phyloP scores from a whole-genome alignment of 768 basidiomycete species.

The Ramaria sp. region DNA sequence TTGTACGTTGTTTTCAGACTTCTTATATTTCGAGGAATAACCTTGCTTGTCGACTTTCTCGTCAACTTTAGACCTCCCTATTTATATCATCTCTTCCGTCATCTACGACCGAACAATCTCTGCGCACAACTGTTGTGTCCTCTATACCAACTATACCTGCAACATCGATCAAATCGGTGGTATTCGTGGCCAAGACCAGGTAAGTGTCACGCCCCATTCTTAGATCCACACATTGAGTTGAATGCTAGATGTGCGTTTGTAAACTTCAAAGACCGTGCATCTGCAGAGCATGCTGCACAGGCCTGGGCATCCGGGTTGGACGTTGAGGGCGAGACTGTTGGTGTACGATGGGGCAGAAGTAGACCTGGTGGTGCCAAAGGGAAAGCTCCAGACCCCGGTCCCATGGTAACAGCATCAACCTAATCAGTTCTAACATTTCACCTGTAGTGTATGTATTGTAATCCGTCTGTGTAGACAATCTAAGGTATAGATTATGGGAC shows the following conservation, averaged over 20 bases:
- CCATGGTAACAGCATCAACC: constrained; percentile 9
- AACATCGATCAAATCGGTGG: constrained; percentile 67
- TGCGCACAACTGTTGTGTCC: constrained; percentile 62
- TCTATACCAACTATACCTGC: constrained; percentile 57
- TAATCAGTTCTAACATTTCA: not conserved
- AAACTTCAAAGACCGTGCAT: constrained; percentile 74
- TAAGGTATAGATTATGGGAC: too few species aligned
- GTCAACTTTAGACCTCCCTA: constrained; percentile 59
- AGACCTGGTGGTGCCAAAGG: constrained; percentile 26
- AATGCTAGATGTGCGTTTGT: constrained; percentile 84
- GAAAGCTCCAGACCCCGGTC: constrained; percentile 20
- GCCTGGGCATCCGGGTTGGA: constrained; percentile 89
- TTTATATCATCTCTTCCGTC: constrained; percentile 71
- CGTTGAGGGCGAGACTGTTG: constrained; percentile 61
- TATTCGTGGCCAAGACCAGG: constrained; percentile 77
- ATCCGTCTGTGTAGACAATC: too few species aligned
- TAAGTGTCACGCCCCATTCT: constrained; percentile 19
- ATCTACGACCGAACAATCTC: constrained; percentile 56
- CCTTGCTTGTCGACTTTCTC: too few species aligned
- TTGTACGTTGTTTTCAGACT: constrained; percentile 45
- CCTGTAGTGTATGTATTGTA: not conserved
- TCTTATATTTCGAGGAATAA: not conserved
- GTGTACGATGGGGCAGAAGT: constrained; percentile 86
- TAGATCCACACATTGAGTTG: not conserved
- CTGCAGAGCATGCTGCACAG: constrained; percentile 83